These are phyloP conservation scores for Eurotiales sp. DNA, from an alignment of 2,329 filamentous ascomycete species.

Conservation along the genomic window DNA sequence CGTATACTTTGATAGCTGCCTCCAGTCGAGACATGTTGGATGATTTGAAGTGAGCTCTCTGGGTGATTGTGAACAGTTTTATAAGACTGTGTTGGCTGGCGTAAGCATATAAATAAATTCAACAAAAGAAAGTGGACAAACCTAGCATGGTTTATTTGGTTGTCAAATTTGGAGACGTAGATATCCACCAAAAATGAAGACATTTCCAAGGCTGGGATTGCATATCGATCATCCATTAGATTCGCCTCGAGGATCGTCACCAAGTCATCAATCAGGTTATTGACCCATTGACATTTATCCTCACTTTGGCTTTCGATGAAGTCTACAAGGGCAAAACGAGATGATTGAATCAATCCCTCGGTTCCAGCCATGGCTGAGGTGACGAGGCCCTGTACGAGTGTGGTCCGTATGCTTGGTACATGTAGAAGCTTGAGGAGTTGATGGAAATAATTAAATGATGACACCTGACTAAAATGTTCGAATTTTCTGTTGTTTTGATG, in stretches of 20 bases:
- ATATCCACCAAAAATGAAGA: conserved; percentile 72
- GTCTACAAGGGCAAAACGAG: conserved; percentile 39
- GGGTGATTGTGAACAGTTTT: conserved; percentile 64
- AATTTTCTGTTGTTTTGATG: conserved; percentile 30
- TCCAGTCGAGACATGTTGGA: conserved; percentile 77
- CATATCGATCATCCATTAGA: conserved; percentile 62
- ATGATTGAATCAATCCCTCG: conserved; percentile 42
- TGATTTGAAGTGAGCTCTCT: conserved; percentile 78
- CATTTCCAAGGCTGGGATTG: conserved; percentile 73
- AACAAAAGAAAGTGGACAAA: conserved; percentile 15
- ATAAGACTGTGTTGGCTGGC: conserved; percentile 43
- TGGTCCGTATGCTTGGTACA: conserved; percentile 33
- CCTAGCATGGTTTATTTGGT: conserved; percentile 41
- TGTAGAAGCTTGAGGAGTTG: conserved; percentile 37
- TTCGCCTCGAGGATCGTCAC: conserved; percentile 52
- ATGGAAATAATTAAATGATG: conserved; percentile 40
- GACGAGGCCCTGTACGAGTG: conserved; percentile 40
- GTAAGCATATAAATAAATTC: conserved; percentile 10
- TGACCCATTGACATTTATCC: conserved; percentile 6
- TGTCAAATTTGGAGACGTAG: conserved; percentile 34
- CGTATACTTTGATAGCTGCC: conserved; percentile 76
- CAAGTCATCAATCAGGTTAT: conserved; percentile 50
- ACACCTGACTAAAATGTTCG: conserved; percentile 44
- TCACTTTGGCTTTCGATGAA: conserved; percentile 35
- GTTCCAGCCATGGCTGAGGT: conserved; percentile 44